Evolutionary conservation across 2,329 filamentous ascomycete genomes (phyloP), one percentile per base, ranked within the genome.

Genomic region (Coccinonectria pachysandricola): DNA sequence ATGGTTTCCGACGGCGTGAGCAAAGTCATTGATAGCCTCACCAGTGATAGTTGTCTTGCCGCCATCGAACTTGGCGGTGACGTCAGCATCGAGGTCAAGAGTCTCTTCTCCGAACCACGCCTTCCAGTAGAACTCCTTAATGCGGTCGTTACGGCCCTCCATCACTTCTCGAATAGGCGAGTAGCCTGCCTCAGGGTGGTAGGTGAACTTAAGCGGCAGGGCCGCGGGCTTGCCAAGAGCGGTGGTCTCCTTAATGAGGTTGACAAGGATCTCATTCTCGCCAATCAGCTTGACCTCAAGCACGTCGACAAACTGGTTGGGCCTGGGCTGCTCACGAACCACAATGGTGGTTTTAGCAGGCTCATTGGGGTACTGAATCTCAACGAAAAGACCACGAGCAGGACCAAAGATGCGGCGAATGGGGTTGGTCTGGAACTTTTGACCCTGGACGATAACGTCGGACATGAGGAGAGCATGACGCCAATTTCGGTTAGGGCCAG

Each of bases 81-180:
- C 82, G 18, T 83, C 68, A 10, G 81, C 79, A 46, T 95, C 79
- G 29, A 95, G 82, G 29, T 92, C 79, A 26, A 92, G 69, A 21
- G 69, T 59, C 48, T 94, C 87, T 34, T 87, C 71, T 21, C 86
- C 91, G 46, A 98, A 98, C 91, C 91, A 98, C 40, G 92, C 79
- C 43, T 79, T 78, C 76, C 93, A 98, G 69, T 98, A 98, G 56
- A 98, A 98, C 57, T 94, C 84, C 68, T 98, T 98, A 67, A 98
- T 96, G 39, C 85, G 82, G 52, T 98, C 88, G 53, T 98, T 98
- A 50, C 91, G 85, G 29, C 75, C 80, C 18, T 86, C 74, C 91
- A 98, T 98, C 37, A 96, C 81, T 57, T 98, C 91, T 35, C 80
- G 80, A 42, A 98, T 94, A 11, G 91, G 91, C n/a, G 92, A 88